phyloP scores from a whole-genome alignment of 2,329 filamentous ascomycete species.

The Aspergillus felis region DNA sequence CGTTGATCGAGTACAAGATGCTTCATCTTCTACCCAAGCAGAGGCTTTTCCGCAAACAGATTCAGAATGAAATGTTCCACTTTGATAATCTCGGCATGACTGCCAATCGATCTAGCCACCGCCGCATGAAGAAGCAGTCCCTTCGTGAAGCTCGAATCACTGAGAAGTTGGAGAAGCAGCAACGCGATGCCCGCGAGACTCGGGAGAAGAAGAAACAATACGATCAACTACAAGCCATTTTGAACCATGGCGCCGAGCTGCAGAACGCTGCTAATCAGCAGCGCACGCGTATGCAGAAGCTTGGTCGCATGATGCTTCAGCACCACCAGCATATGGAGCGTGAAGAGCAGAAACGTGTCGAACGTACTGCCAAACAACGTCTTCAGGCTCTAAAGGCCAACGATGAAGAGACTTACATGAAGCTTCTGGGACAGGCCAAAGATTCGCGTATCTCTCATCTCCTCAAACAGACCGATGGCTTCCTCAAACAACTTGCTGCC shows the following conservation, averaged over 20 bases:
- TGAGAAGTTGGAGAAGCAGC: slow-evolving; percentile 98
- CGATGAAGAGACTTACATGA: slow-evolving; percentile 98
- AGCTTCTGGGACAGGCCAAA: slow-evolving; percentile 95
- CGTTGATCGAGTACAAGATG: slow-evolving; percentile 93
- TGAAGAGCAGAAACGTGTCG: slow-evolving; percentile 97
- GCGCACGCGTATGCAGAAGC: slow-evolving; percentile 73
- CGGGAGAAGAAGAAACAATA: slow-evolving; percentile 97
- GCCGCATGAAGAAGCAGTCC: slow-evolving; percentile 95
- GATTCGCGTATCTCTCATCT: slow-evolving; percentile 98
- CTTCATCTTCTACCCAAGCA: slow-evolving; percentile 86
- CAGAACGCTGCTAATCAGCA: slow-evolving; percentile 63
- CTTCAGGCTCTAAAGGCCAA: slow-evolving; percentile 97
- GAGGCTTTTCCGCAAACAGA: slow-evolving; percentile 75
- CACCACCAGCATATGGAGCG: slow-evolving; percentile 97
- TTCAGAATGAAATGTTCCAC: slow-evolving; percentile 88
- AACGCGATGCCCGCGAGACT: slow-evolving; percentile 90
- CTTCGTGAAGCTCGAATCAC: slow-evolving; percentile 93
- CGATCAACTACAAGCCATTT: slow-evolving; percentile 84
- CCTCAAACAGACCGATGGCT: slow-evolving; percentile 93
- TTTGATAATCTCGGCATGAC: slow-evolving; percentile 97
- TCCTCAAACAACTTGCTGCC: slow-evolving; percentile 89
- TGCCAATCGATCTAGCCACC: slow-evolving; percentile 84
- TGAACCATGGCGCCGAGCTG: slow-evolving; percentile 76
- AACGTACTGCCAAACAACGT: slow-evolving; percentile 98
- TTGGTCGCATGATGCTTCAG: slow-evolving; percentile 80